Evolutionary conservation across 1,284 basidiomycete genomes (phyloP).

Genomic region (Leccinum griseonigrum): DNA sequence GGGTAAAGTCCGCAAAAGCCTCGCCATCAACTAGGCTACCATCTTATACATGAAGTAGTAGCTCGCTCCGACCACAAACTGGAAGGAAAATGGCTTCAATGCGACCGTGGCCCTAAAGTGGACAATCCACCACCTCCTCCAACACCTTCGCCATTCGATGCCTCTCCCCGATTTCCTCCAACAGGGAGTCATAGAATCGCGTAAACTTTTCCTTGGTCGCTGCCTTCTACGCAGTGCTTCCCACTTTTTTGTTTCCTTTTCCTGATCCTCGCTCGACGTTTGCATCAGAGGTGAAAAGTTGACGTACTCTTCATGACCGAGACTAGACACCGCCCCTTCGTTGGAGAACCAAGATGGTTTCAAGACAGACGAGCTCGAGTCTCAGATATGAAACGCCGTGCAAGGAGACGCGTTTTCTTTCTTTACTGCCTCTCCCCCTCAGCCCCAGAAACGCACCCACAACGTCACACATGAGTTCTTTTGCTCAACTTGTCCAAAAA

Average conservation of each 20-base stretch:
- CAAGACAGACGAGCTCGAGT: slow-evolving; percentile 76
- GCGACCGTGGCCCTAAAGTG: too few species aligned
- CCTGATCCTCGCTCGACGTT: slow-evolving; percentile 61
- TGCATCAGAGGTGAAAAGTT: slow-evolving; percentile 77
- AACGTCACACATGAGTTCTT: slow-evolving; percentile 31
- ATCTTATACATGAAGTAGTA: too few species aligned
- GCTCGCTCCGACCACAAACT: too few species aligned
- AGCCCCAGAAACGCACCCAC: slow-evolving; percentile 47
- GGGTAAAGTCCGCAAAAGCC: too few species aligned
- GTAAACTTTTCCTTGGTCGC: slow-evolving; percentile 79
- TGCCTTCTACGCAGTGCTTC: slow-evolving; percentile 44
- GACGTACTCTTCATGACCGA: slow-evolving; percentile 76
- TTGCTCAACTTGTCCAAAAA: slow-evolving; percentile 44
- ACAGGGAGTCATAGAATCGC: slow-evolving; percentile 63
- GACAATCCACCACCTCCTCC: too few species aligned
- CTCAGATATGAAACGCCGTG: slow-evolving; percentile 77
- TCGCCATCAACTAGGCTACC: too few species aligned
- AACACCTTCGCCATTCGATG: too few species aligned
- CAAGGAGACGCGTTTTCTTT: slow-evolving; percentile 83
- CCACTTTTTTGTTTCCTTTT: slow-evolving; percentile 49
- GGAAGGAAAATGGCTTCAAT: too few species aligned
- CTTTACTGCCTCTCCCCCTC: slow-evolving; percentile 55
- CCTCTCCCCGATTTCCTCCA: slow-evolving; percentile 65
- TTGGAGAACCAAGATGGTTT: slow-evolving; percentile 68
- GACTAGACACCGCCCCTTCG: slow-evolving; percentile 57